A percentile compares a stretch with the other conserved stretches of the same genome.
These are phyloP conservation scores for Fusarium sp. DNA, from an alignment of 2,329 filamentous ascomycete genomes.

Conservation along the genomic window DNA sequence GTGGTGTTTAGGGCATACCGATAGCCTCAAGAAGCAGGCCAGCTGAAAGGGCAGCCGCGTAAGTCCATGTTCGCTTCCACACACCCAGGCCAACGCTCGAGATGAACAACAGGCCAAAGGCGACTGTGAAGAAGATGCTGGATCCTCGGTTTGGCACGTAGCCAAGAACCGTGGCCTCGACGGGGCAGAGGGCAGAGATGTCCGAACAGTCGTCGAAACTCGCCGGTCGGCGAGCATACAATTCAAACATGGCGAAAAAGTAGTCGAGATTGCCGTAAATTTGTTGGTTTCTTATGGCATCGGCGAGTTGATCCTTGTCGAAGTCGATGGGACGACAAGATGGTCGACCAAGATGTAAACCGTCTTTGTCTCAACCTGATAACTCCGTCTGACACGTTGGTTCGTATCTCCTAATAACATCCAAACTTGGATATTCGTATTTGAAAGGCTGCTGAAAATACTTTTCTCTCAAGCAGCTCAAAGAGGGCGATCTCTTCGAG, in stretches of 20 bases:
- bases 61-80: slow-evolving; percentile 70
- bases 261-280: background rate
- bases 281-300: no score
- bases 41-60: slow-evolving; percentile 63
- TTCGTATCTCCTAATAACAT: no score
- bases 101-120: slow-evolving; percentile 63
- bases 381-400: no score
- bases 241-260: slow-evolving; percentile 23
- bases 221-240: slow-evolving; percentile 33
- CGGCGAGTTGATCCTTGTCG: no score
- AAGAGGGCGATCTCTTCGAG: background rate
- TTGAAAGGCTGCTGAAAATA: no score
- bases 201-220: slow-evolving; percentile 50
- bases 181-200: slow-evolving; percentile 64
- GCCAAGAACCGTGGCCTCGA: slow-evolving; percentile 67
- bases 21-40: slow-evolving; percentile 68
- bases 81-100: slow-evolving; percentile 61
- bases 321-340: no score
- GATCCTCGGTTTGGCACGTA: slow-evolving; percentile 71
- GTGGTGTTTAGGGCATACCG: slow-evolving; percentile 54
- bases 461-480: background rate
- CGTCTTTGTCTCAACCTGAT: no score
- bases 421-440: no score
- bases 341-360: no score
- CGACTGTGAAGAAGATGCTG: slow-evolving; percentile 68